phyloP scores from a whole-genome alignment of 192 early-diverging fungal genomes.

The Coemansia nantahalensis region DNA sequence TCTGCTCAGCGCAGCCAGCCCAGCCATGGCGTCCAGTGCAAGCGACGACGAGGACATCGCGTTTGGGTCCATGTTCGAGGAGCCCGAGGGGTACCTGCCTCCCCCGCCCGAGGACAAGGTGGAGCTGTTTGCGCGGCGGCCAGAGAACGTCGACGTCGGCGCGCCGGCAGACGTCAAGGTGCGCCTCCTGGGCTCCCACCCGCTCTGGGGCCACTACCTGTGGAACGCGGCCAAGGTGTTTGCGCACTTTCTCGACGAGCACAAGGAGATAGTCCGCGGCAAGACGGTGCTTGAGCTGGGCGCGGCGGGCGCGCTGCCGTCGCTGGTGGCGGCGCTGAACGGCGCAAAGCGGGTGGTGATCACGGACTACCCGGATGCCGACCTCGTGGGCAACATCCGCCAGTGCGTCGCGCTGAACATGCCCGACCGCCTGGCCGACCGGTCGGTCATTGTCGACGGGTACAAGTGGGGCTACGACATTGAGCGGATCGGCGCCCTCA shows the following conservation, averaged over 20 bases:
- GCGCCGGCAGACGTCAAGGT: constrained; percentile 38
- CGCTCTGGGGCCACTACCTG: constrained; percentile 83
- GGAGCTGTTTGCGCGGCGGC: constrained; percentile 54
- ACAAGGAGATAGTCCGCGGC: constrained; percentile 56
- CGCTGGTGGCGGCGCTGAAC: constrained; percentile 67
- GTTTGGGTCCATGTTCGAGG: constrained; percentile 28
- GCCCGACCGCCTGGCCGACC: constrained; percentile 53
- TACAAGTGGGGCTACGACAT: constrained; percentile 48
- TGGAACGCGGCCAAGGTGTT: constrained; percentile 90
- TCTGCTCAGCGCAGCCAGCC: too few relatives aligned
- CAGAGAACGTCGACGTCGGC: constrained; percentile 19
- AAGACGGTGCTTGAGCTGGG: constrained; percentile 81
- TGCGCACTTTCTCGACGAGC: constrained; percentile 73
- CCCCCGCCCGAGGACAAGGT: constrained; percentile 57
- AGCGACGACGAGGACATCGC: constrained; percentile 20
- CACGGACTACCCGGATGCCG: constrained; percentile 58
- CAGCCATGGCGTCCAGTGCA: too few relatives aligned
- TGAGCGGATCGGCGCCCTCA: constrained; percentile 19
- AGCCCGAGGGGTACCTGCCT: constrained; percentile 44
- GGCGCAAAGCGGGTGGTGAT: constrained; percentile 63
- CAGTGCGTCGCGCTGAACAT: constrained; percentile 60
- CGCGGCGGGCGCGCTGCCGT: constrained; percentile 79
- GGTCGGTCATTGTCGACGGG: constrained; percentile 28
- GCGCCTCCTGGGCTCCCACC: constrained; percentile 68
- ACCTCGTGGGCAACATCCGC: constrained; percentile 73